Evolutionary conservation across 352 stramenopile species (phyloP), one percentile per base, ranked within the genome.

Genomic region (Stramenopiles sp.): DNA sequence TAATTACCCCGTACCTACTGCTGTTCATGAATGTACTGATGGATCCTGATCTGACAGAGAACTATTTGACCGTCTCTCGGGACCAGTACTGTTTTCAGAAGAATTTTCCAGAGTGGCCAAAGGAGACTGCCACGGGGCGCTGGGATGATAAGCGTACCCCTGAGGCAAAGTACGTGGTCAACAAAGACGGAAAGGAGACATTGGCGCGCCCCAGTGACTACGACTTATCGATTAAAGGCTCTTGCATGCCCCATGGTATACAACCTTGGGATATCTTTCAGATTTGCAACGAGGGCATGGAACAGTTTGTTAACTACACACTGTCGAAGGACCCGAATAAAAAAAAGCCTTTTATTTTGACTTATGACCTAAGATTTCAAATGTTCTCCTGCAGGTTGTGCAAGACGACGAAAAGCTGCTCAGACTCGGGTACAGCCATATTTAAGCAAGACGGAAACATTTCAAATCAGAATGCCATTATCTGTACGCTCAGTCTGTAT

Each of bases 61-160:
- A 53, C 25, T 53, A 53, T 25, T 25, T 53, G 43, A 53, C 43
- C 43, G 25, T 18, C 12, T 12, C 12, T 25, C 43, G 43, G 12
- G 43, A 53, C 25, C 43, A 53, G 25, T 53, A 53, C 43, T 53
- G 43, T 25, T 53, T 53, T 53, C 43, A 53, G 43, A 53, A 53
- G 25, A 53, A 53, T 53, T 53, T 18, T 25, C 43, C 43, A 18
- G 43, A 53, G 12, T 53, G 43, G 43, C 43, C 43, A 12, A 25
- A 53, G 25, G 43, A 53, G 12, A 18, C 43, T 12, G 43, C 12
- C 43, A 53, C 25, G 12, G 43, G 43, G 25, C 12, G 25, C 12
- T 53, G 43, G 43, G 43, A 53, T 53, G 25, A 53, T 53, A 53
- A 12, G 25, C 43, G 43, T 18, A 53, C 43, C 25, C 12, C 43